Conservation (phyloP, 306 rosid species). For the Rosa chinensis region DNA sequence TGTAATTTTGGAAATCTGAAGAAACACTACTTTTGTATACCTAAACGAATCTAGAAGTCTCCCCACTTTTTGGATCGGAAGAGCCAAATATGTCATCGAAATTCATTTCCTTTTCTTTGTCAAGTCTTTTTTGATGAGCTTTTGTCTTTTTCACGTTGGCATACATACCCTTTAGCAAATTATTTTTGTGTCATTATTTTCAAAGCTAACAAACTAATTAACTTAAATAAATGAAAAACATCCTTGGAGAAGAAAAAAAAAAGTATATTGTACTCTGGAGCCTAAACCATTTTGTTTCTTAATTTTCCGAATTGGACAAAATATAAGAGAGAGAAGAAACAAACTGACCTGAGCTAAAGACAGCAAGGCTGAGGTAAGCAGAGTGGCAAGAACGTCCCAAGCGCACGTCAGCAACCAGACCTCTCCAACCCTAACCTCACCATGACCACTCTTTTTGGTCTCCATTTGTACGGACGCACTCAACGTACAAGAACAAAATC, state of each 20-base stretch:
- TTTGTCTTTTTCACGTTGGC: no score
- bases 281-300: no score
- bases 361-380: constrained; percentile 34
- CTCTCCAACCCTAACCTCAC: constrained; percentile 4
- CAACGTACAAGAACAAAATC: not conserved
- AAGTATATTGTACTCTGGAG: no score
- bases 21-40: not conserved
- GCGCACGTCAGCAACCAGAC: constrained; percentile 36
- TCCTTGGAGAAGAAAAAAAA: no score
- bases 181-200: no score
- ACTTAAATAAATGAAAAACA: no score
- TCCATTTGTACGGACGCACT: constrained; percentile 46
- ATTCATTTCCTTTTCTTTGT: not conserved
- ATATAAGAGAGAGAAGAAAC: not conserved
- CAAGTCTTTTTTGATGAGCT: no score
- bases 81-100: not conserved
- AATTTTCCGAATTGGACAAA: not conserved
- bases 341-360: constrained; percentile 26
- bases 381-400: constrained; percentile 13
- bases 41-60: not conserved
- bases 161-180: no score
- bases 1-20: not conserved
- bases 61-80: not conserved
- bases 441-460: constrained; percentile 10
- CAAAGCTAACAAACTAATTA: no score